Base-by-base conservation (phyloP, 2,329 filamentous ascomycete genomes). In the Verticillium klebahnii region DNA sequence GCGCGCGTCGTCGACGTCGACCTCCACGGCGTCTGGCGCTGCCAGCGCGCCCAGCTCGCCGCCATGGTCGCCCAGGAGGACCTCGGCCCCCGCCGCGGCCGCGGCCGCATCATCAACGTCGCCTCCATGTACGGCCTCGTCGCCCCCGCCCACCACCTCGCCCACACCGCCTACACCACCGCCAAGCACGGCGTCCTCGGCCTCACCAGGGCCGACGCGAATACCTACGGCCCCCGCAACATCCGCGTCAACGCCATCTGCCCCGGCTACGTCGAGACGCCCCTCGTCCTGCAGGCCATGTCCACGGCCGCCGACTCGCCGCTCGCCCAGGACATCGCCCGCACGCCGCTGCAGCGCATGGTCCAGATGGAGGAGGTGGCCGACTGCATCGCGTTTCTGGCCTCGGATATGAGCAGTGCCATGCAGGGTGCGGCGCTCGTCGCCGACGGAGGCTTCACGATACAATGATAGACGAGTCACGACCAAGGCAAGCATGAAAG, bases 211-310 rank as follows among this genome's bases (percentile, higher is more conserved):
- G 78, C 78, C 2, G 84, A 87, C 64, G 84, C 80, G 1, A 77
- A 80, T 57, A 75, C 77, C 1, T 87, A 86, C 71, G 81, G 79
- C 1, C 67, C 74, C 4, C 68, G 75, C 57, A 79, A 78, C 3
- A 85, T 87, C 61, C 80, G 84, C 57, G 82, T 88, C 70, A 88
- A 88, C 67, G 83, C 83, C 2, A 80, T 87, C n/a, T 86, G 85
- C 61, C 85, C 84, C 0, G 82, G 80, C 60, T 82, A 79, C 64
- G 74, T 82, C 37, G 69, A 72, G 55, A 82, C 79, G 2, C 77
- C 79, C 1, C 65, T 81, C 3, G 62, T 77, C 0, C 69, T 68
- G 63, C 34, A 63, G 11, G 61, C 61, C 31, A 70, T 69, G 60
- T 69, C 70, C 54, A 55, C 65, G 7, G 63, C 65, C 11, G 55